Conservation (phyloP, 306 rosid species). For the Trichosanthes cucumerina region DNA sequence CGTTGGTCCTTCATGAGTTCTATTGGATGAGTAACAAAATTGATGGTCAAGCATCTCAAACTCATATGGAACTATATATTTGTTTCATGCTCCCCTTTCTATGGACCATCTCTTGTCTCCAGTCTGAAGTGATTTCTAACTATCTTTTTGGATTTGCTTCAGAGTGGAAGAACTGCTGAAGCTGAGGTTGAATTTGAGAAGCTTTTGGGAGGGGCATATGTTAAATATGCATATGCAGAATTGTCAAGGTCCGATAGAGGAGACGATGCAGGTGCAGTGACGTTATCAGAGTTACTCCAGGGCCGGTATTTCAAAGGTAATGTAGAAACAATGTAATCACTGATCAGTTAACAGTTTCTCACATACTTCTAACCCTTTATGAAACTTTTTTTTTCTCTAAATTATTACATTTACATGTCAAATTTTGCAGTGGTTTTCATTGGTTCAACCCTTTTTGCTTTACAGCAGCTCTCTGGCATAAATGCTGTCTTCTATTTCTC, state of each 20-base stretch:
- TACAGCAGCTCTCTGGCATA: constrained; percentile 99
- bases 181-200: constrained; percentile 81
- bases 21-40: not conserved
- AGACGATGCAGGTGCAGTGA: constrained; percentile 58
- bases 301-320: constrained; percentile 85
- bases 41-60: not conserved
- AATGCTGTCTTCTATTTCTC: constrained; percentile 96
- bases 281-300: constrained; percentile 51
- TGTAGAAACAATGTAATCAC: not conserved
- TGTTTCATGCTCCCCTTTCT: not conserved
- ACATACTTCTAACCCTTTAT: constrained; percentile 1
- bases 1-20: not conserved
- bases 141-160: constrained; percentile 7
- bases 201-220: constrained; percentile 78
- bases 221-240: constrained; percentile 65
- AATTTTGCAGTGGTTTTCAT: constrained; percentile 98
- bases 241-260: constrained; percentile 63
- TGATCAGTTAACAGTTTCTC: not conserved
- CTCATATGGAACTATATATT: not conserved
- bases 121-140: not conserved
- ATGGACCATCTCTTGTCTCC: not conserved
- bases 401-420: constrained; percentile 12
- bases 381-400: constrained; percentile 1
- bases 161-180: constrained; percentile 83
- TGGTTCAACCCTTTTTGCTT: constrained; percentile 98